phyloP scores from a whole-genome alignment of 257 asterid species.

The Dorcoceras hygrometricum region DNA sequence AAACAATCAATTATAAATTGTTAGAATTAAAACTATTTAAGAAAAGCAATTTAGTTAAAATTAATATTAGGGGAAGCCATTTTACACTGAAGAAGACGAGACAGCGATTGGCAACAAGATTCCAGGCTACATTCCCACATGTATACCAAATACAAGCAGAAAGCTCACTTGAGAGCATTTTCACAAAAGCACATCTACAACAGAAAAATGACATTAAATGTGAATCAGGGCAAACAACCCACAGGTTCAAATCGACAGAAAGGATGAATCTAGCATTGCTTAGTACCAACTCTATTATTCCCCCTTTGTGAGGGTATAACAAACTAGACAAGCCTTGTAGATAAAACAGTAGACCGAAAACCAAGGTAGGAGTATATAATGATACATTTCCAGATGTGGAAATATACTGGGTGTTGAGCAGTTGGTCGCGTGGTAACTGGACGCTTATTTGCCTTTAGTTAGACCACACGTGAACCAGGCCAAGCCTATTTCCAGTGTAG shows the following conservation, averaged over 20 bases:
- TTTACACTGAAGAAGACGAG: too few relatives aligned
- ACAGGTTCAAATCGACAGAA: background rate
- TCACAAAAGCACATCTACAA: slow-evolving; percentile 17
- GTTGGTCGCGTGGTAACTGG: slow-evolving; percentile 3
- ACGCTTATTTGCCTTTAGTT: slow-evolving; percentile 40
- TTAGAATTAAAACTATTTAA: too few relatives aligned
- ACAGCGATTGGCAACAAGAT: too few relatives aligned
- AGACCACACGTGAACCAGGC: slow-evolving; percentile 94
- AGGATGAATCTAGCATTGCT: background rate
- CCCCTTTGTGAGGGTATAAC: background rate
- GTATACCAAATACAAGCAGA: background rate
- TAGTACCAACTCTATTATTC: background rate
- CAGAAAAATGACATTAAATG: slow-evolving; percentile 10
- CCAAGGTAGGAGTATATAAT: slow-evolving; percentile 10
- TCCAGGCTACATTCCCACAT: background rate
- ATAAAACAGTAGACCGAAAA: background rate
- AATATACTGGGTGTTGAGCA: background rate
- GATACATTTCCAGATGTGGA: slow-evolving; percentile 19
- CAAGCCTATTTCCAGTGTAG: slow-evolving; percentile 82
- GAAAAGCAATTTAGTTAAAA: too few relatives aligned
- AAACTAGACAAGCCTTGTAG: background rate
- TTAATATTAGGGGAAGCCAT: too few relatives aligned
- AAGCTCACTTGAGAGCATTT: slow-evolving; percentile 9
- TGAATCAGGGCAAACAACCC: slow-evolving; percentile 8
- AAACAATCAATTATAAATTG: too few relatives aligned